Evolutionary conservation across 2,329 filamentous ascomycete species (phyloP), one percentile per base, ranked within the genome.

Genomic region (Penicillium sp.): DNA sequence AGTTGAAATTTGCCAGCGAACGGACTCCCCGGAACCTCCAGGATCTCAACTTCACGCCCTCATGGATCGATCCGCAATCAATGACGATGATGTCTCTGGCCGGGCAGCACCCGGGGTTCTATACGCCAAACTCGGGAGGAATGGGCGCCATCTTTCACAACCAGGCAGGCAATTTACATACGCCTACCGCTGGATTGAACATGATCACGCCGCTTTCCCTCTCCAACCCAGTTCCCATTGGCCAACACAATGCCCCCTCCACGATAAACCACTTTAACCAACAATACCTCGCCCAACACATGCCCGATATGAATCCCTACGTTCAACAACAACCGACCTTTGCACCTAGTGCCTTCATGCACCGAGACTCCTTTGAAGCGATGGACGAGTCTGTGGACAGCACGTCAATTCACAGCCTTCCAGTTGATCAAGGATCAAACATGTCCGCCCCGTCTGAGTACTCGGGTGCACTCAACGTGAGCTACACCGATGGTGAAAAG

Each of bases 41-140:
- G 70, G 92, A 97, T 67, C 95, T 93, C 88, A 86, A 90, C 66
- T 92, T 96, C 71, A 96, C 93, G 2, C 92, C 93, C 4, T 95
- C 92, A 22, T 82, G 96, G 58, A 84, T 98, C 72, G 94, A 98
- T 72, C 88, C 92, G 17, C 92, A 89, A 74, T 90, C 91, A 34
- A 91, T 91, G 74, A 86, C 87, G 25, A 97, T 96, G 76, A 84
- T 87, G 60, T 83, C 84, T 57, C 94, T 96, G 71, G 87, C 89
- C 64, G 91, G 90, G 75, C 90, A 93, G 64, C 86, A 89, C 48
- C 86, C 90, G 15, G 90, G 89, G 14, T 95, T 95, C 76, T 97
- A 96, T 77, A 93, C 92, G 7, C 91, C 93, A 2, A 96, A 91
- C 1, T 90, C 92, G 2, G 91, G 90, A 63, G 90, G 90, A 48